Conservation (phyloP, 2,329 filamentous ascomycete genomes). For the Colletotrichum coccodes region DNA sequence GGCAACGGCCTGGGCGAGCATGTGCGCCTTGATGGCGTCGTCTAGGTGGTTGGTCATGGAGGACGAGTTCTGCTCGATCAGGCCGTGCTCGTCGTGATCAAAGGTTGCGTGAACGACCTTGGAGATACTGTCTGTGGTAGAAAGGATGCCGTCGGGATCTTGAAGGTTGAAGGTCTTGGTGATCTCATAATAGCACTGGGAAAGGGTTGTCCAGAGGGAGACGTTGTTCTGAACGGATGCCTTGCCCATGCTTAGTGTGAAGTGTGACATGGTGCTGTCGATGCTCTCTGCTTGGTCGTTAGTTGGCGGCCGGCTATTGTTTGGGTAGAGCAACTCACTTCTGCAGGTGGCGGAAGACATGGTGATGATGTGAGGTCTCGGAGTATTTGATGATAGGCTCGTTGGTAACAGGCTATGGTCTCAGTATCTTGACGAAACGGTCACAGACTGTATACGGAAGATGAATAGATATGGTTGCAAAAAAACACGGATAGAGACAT, state of each 20-base stretch:
- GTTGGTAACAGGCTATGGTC: not conserved
- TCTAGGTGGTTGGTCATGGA: constrained; percentile 42
- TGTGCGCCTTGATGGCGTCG: constrained; percentile 43
- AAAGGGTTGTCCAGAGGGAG: constrained; percentile 32
- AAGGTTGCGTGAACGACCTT: constrained; percentile 45
- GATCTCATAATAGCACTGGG: constrained; percentile 30
- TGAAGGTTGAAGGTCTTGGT: constrained; percentile 26
- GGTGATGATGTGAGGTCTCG: not conserved
- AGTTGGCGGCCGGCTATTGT: not conserved
- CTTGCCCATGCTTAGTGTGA: constrained; percentile 33
- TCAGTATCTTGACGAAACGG: not conserved
- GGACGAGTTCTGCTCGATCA: constrained; percentile 42
- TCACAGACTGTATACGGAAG: not conserved
- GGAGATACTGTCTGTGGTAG: constrained; percentile 35
- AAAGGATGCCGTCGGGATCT: constrained; percentile 36
- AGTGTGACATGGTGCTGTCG: constrained; percentile 29
- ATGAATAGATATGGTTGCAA: not conserved
- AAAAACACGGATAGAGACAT: not conserved
- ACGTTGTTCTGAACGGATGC: constrained; percentile 30
- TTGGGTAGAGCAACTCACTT: not conserved
- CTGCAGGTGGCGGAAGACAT: constrained; percentile 26
- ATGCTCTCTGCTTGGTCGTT: constrained; percentile 23
- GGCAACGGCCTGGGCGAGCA: constrained; percentile 48
- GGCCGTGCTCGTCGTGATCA: constrained; percentile 43
- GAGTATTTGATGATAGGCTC: not conserved